Percentiles rank a stretch among this genome's conserved stretches.
phyloP scores from a whole-genome alignment of 2,329 filamentous ascomycete species.

The Diaporthe sp. region DNA sequence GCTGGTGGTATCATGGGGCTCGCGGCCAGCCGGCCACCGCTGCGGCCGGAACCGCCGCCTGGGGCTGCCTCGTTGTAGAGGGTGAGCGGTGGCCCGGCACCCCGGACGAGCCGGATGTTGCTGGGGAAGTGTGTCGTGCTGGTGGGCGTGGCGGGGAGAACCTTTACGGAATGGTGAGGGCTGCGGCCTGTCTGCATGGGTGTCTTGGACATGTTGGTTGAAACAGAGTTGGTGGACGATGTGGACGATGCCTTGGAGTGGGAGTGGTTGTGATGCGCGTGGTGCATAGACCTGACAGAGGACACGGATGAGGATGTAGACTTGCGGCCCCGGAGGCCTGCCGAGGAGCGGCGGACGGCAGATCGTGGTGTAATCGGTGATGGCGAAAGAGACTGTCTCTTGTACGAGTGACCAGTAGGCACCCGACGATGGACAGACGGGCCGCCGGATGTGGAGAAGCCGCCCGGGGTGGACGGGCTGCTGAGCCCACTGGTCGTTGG shows the following conservation, averaged over 20 bases:
- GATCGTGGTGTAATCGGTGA: constrained; percentile 89
- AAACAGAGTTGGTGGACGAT: constrained; percentile 81
- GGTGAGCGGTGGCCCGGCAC: constrained; percentile 57
- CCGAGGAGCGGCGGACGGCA: constrained; percentile 84
- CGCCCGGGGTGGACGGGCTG: constrained; percentile 44
- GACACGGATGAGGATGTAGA: constrained; percentile 96
- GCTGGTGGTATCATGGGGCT: constrained; percentile 54
- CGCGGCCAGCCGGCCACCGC: constrained; percentile 43
- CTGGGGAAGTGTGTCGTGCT: constrained; percentile 76
- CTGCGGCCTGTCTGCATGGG: constrained; percentile 73
- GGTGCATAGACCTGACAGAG: constrained; percentile 90
- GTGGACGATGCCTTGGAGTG: constrained; percentile 96
- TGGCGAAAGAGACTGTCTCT: constrained; percentile 85
- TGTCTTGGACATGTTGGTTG: constrained; percentile 74
- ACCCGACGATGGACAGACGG: constrained; percentile 40
- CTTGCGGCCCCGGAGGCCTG: constrained; percentile 88
- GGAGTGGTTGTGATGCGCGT: constrained; percentile 74
- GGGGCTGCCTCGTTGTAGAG: constrained; percentile 71
- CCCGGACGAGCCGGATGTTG: constrained; percentile 85
- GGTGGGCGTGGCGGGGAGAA: constrained; percentile 91
- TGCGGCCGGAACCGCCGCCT: neutral
- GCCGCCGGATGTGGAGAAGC: constrained; percentile 40
- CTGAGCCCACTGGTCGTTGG: constrained; percentile 38
- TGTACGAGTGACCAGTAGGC: constrained; percentile 59
- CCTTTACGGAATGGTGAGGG: constrained; percentile 91